Conservation (phyloP, 495 filamentous ascomycete species). For the Pseudoneurospora amorphoporcata region DNA sequence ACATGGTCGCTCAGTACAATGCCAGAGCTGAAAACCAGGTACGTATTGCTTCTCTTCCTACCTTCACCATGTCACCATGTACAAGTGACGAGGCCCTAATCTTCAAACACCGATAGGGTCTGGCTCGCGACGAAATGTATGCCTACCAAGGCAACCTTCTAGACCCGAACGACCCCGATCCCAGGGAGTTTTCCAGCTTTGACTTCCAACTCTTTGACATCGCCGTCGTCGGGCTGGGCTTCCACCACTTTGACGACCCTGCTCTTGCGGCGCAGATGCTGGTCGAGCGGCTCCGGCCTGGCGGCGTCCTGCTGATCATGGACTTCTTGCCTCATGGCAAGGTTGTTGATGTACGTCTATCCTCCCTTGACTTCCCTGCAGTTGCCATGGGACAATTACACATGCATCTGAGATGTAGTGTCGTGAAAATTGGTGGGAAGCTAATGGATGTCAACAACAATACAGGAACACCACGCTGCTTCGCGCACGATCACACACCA, state of each 20-base stretch:
- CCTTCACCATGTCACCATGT: neutral
- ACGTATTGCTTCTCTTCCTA: neutral
- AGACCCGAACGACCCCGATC: slow-evolving; percentile 24
- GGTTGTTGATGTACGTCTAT: slow-evolving; percentile 8
- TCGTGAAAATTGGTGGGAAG: neutral
- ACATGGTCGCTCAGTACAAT: slow-evolving; percentile 55
- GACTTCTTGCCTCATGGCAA: slow-evolving; percentile 48
- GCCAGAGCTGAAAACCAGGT: slow-evolving; percentile 33
- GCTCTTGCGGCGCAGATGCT: slow-evolving; percentile 44
- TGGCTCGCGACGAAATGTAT: slow-evolving; percentile 38
- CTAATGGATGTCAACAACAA: neutral
- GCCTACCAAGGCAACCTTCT: slow-evolving; percentile 53
- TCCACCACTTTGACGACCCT: slow-evolving; percentile 65
- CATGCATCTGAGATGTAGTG: neutral
- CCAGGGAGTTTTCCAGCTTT: slow-evolving; percentile 29
- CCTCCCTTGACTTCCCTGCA: neutral
- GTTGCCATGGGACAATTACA: neutral
- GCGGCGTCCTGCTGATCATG: slow-evolving; percentile 54
- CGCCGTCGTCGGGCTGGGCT: slow-evolving; percentile 51
- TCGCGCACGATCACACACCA: slow-evolving; percentile 42
- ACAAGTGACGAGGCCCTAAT: neutral
- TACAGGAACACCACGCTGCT: slow-evolving; percentile 24
- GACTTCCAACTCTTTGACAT: slow-evolving; percentile 53
- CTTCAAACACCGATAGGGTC: slow-evolving; percentile 21
- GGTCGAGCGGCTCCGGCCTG: slow-evolving; percentile 46